These are phyloP conservation scores for Casaregolazyma suthepensis DNA, from an alignment of 1,139 yeast genomes.

Conservation along the genomic window DNA sequence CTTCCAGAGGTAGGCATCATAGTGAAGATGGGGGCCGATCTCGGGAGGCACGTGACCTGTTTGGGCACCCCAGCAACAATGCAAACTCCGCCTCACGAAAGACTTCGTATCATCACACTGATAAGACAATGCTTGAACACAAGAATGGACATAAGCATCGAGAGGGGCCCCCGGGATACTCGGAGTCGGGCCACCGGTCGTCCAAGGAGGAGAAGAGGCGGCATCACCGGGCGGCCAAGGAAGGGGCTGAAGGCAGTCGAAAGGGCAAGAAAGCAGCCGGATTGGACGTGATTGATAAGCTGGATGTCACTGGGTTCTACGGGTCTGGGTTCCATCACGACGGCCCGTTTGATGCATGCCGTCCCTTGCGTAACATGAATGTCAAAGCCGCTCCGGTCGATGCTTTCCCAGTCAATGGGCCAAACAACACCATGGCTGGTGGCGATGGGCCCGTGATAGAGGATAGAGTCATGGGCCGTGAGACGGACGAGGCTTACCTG, in stretches of 20 bases:
- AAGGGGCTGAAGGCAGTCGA: slow-evolving; percentile 28
- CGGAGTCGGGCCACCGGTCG: neutral
- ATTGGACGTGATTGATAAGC: slow-evolving; percentile 84
- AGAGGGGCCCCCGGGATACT: neutral
- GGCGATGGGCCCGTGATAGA: slow-evolving; percentile 36
- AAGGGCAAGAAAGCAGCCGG: slow-evolving; percentile 21
- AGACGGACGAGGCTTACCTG: slow-evolving; percentile 29
- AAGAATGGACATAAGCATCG: slow-evolving; percentile 9
- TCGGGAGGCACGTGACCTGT: neutral
- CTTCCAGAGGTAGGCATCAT: slow-evolving; percentile 12
- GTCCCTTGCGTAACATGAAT: slow-evolving; percentile 89
- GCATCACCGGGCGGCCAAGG: slow-evolving; percentile 27
- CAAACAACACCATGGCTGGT: slow-evolving; percentile 80
- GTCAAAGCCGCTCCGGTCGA: slow-evolving; percentile 74
- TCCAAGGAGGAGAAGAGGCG: slow-evolving; percentile 5
- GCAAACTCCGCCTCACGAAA: slow-evolving; percentile 9
- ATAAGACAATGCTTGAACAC: slow-evolving; percentile 9
- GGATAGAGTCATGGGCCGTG: slow-evolving; percentile 32
- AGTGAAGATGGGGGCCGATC: slow-evolving; percentile 9
- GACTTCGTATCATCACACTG: slow-evolving; percentile 4
- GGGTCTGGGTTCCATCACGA: slow-evolving; percentile 98
- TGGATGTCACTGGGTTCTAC: slow-evolving; percentile 91
- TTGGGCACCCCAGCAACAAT: slow-evolving; percentile 2
- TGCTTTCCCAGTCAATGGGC: slow-evolving; percentile 95
- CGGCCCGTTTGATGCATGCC: slow-evolving; percentile 98